Evolutionary conservation across 2,329 filamentous ascomycete species (phyloP).

Genomic region (Hymenoscyphus fraxineus): DNA sequence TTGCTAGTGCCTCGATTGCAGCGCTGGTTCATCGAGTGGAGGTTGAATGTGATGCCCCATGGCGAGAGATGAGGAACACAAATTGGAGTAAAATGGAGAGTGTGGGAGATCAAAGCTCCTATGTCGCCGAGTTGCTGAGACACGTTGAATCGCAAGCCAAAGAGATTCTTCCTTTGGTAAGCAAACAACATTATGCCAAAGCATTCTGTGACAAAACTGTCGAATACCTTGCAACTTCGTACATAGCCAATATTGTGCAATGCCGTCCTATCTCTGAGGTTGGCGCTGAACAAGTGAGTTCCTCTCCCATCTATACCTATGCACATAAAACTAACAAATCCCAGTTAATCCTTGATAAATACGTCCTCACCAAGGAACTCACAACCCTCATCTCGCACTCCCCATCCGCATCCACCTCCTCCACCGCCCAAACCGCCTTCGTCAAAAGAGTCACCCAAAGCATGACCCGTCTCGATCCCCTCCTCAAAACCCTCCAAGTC

Average conservation of each 20-base stretch:
- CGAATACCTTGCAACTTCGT: slow-evolving; percentile 75
- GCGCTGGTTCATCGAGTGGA: slow-evolving; percentile 82
- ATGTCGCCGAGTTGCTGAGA: slow-evolving; percentile 76
- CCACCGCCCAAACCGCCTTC: slow-evolving; percentile 53
- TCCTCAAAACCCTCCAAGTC: slow-evolving; percentile 96
- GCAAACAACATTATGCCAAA: slow-evolving; percentile 89
- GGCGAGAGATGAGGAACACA: slow-evolving; percentile 96
- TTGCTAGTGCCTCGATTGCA: slow-evolving; percentile 82
- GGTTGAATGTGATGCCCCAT: slow-evolving; percentile 75
- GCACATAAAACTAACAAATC: slow-evolving; percentile 26
- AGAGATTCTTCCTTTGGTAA: slow-evolving; percentile 72
- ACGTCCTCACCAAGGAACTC: slow-evolving; percentile 78
- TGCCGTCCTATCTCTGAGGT: slow-evolving; percentile 90
- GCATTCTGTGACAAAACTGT: slow-evolving; percentile 97
- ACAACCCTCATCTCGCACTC: slow-evolving; percentile 63
- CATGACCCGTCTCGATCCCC: slow-evolving; percentile 82
- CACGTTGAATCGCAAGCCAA: slow-evolving; percentile 67
- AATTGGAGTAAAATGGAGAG: slow-evolving; percentile 92
- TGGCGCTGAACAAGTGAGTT: slow-evolving; percentile 77
- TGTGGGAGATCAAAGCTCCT: slow-evolving; percentile 90
- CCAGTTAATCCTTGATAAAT: slow-evolving; percentile 93
- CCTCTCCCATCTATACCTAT: not conserved
- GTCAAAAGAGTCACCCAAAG: slow-evolving; percentile 80
- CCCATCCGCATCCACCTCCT: slow-evolving; percentile 24
- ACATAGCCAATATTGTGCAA: slow-evolving; percentile 79